phyloP scores from a whole-genome alignment of 2,329 filamentous ascomycete genomes.

The Coleophoma crateriformis region DNA sequence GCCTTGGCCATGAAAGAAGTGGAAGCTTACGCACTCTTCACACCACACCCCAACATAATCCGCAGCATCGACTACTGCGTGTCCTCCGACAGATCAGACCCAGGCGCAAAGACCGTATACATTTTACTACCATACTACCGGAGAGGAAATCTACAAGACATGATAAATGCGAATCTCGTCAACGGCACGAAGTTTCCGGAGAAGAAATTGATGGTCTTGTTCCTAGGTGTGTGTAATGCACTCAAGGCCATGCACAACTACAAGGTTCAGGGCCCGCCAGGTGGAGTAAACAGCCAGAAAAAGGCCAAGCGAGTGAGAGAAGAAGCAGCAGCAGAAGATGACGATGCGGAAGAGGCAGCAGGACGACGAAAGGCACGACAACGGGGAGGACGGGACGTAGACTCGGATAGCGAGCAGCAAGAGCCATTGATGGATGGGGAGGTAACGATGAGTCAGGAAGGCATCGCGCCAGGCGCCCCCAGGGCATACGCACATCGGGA shows the following conservation, averaged over 20 bases:
- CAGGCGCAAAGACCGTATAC: constrained; percentile 86
- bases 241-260: constrained; percentile 91
- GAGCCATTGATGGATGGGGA: constrained; percentile 80
- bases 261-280: constrained; percentile 55
- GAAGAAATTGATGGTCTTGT: constrained; percentile 78
- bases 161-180: constrained; percentile 97
- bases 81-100: constrained; percentile 62
- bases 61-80: constrained; percentile 78
- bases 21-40: constrained; percentile 90
- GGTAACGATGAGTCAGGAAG: constrained; percentile 60
- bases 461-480: constrained; percentile 61
- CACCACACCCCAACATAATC: constrained; percentile 79
- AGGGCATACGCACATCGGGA: constrained; percentile 90
- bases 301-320: constrained; percentile 36
- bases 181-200: constrained; percentile 91
- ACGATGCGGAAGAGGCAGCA: constrained; percentile 31
- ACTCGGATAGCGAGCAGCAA: constrained; percentile 69
- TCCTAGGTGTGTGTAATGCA: constrained; percentile 86
- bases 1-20: constrained; percentile 94
- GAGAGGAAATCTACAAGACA: constrained; percentile 91
- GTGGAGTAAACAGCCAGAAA: constrained; percentile 39
- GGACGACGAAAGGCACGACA: constrained; percentile 34
- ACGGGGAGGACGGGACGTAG: constrained; percentile 33
- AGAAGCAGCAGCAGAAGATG: constrained; percentile 31
- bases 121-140: constrained; percentile 94